Base-by-base conservation (phyloP, 192 early-diverging fungal species). In the Neocallimastix lanati region DNA sequence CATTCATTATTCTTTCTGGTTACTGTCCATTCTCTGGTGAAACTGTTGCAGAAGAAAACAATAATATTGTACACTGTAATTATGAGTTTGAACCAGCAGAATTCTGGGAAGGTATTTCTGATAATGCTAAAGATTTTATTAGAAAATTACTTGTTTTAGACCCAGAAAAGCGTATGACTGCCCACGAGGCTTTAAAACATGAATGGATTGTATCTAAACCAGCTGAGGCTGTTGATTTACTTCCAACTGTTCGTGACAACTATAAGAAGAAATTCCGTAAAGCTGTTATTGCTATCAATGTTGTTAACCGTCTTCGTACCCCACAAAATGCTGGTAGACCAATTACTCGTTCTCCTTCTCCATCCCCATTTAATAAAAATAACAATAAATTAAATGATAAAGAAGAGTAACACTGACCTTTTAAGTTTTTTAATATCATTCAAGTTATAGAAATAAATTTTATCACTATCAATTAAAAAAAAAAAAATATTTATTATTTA, bases 231-330 rank as follows among this genome's bases (percentile, higher is more conserved):
- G 86, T 88, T n/a, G 95, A 98, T 85, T 88, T 98, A 77, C 86
- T 98, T 50, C 93, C 92, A 35, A 87, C 91, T 30, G 93, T 97
- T 77, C 88, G 90, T 21, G 88, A 94, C 58, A 92, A 93, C 78
- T 94, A 92, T 82, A 88, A 93, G 77, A 88, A 91, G 33, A 84
- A 85, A 58, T 90, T 93, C 81, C 86, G 86, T 80, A 92, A 87
- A 77, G 89, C 92, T 29, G 83, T 93, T 33, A 87, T 85, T 36
- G 86, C 88, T n/a, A 87, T 93, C 36, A 86, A 89, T 29, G 91
- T 89, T 4, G 83, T 88, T 79, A 91, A 67, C 50, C 50, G 50
- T 67, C 50, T 67, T 67, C 50, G 50, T 67, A 67, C 50, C 4
- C 50, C 50, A 67, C 50, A 25, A 67, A 67, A 67, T 11, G 50